phyloP scores from a whole-genome alignment of 345 rosid genomes.

The Dipteronia sinensis region DNA sequence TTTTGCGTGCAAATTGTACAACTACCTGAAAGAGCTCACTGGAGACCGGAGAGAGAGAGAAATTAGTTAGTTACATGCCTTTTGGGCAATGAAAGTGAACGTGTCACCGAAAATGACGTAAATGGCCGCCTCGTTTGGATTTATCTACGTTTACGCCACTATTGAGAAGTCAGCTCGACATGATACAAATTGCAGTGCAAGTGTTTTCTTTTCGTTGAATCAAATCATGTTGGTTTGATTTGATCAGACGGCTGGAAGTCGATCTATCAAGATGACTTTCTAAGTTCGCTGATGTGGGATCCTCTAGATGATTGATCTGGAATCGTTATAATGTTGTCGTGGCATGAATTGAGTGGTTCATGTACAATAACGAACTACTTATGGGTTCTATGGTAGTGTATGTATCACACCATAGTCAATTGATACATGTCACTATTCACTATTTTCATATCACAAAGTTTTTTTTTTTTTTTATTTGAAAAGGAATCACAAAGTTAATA shows the following conservation, averaged over 20 bases:
- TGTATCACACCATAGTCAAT: background rate
- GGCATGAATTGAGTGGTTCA: background rate
- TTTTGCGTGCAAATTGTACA: slow-evolving; percentile 10
- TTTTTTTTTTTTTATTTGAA: too few species aligned
- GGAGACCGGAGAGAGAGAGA: background rate
- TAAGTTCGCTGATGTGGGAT: background rate
- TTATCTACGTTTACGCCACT: background rate
- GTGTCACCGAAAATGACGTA: background rate
- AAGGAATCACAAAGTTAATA: too few species aligned
- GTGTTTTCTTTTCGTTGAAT: background rate
- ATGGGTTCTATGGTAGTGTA: background rate
- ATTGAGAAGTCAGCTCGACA: background rate
- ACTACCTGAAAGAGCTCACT: background rate
- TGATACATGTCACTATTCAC: background rate
- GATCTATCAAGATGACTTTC: background rate
- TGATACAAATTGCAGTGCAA: background rate
- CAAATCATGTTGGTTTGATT: background rate
- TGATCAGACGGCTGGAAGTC: slow-evolving; percentile 2
- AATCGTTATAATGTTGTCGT: background rate
- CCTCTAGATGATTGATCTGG: background rate
- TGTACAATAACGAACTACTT: background rate
- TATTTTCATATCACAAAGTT: too few species aligned
- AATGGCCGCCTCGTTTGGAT: background rate
- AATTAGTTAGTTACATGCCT: background rate
- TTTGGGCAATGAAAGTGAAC: background rate